Evolutionary conservation across 2,329 filamentous ascomycete genomes (phyloP), one percentile per base, ranked within the genome.

Genomic region (Fusarium albosuccineum): DNA sequence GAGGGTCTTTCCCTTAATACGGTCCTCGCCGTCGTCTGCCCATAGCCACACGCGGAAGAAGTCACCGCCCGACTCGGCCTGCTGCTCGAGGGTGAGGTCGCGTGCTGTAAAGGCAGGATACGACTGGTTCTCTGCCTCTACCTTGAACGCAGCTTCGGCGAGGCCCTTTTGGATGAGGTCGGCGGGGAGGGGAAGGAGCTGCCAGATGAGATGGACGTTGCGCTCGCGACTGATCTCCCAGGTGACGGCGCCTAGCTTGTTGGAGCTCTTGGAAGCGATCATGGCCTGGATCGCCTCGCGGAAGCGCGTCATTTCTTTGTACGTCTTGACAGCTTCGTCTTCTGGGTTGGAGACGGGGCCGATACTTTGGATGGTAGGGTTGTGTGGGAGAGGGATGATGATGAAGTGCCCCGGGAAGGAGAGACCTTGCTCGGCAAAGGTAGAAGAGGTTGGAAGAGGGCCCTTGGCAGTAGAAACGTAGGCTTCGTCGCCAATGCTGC

Each of bases 381-480:
- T 86, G 75, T 99, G 96, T 7, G 90, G 86, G 22, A 97, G 85
- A 0, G 96, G 94, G 61, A 97, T 95, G 73, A 99, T 95, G 64
- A 99, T 89, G 73, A 97, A 89, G 78, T 99, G 96, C 17, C 89
- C 87, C 0, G 95, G 93, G 74, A 95, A 97, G 22, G 84, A 81
- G 5, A 98, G 85, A 6, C 87, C 86, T 1, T 89, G 82, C 9
- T 83, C 75, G 14, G 78, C 73, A 76, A 94, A 97, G 3, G 90
- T 94, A 8, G 86, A 81, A 1, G 87, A 79, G 2, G 89, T 91
- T 2, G 92, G 90, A 1, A 99, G 84, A 6, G 96, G 94, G 0
- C 96, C 96, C 78, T 97, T 97, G 61, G 96, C 93, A 26, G 92
- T 96, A 29, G 96, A 97, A 56, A 98, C 81, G 77, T 98, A 98